Base-by-base conservation (phyloP, 768 basidiomycete species). In the Leccinum subtestaceum region DNA sequence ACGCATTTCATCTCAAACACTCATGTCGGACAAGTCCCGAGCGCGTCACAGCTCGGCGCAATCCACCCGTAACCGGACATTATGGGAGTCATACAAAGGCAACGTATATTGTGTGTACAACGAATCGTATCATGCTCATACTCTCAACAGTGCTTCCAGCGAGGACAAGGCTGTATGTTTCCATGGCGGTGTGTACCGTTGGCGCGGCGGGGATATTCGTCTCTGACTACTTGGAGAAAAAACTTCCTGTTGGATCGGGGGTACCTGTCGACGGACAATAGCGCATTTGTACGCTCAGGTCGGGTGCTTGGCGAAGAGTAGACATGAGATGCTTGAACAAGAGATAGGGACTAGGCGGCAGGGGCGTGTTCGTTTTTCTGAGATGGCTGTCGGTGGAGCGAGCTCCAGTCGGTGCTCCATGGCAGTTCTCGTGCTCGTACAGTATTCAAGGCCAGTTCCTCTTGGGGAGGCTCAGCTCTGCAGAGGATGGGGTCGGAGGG, bases 201-300 rank as follows among this genome's bases (percentile, higher is more conserved):
- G 84, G 79, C 11, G 74, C 27, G 27, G 70, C 70, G 21, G 85
- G 85, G 17, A 63, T 85, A 27, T 63, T 75, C 38, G 62, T 80
- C 45, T 84, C 85, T 40, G 77, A 84, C 64, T 77, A 78, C 53
- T 68, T 86, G 40, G 84, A 86, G 64, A 76, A 76, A 57, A 74
- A 68, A 19, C 56, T 77, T 69, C 80, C 56, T 9, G 63, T 12
- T 56, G n/a, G 38, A 5, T 21, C 25, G 10, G 51, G 15, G 19
- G 9, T 34, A 23, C 5, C 23, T 19, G 32, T 47, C n/a, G 31
- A 12, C 15, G 32, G 50, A 27, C 25, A 27, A 13, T 58, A 52
- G 59, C 25, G 12, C 59, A 64, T 56, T 47, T 58, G 56, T 43
- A 52, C 38, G n/a, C 47, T 9, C 43, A 49, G 52, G 52, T 19